Evolutionary conservation across 2,329 filamentous ascomycete species (phyloP), one percentile per base, ranked within the genome.

Genomic region (Penicillium sclerotiorum): DNA sequence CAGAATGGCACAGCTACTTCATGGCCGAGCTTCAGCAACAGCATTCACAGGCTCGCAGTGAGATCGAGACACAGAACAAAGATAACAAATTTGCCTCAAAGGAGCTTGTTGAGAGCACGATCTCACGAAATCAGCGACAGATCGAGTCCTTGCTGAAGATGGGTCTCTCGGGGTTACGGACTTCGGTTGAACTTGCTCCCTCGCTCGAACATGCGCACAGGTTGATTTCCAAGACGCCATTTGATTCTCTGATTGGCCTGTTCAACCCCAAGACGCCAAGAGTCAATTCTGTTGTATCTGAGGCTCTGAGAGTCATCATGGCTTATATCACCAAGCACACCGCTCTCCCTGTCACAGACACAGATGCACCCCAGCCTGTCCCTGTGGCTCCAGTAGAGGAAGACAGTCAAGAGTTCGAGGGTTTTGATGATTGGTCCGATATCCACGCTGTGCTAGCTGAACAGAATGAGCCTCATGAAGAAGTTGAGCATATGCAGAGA

Each of bases 321-420:
- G 63, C 69, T 27, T 80, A 78, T 51, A 48, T 63, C 25, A 53
- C 60, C 18, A 70, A 71, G 49, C 68, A 69, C 20, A 25, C 57
- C 27, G 18, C 57, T 35, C 39, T 59, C 18, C 21, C 59, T 20
- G 36, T 57, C 46, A 30, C 59, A 47, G 55, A 53, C 46, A 30
- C 59, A 47, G 55, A 53, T 56, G 45, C 37, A 39, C 32, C 57
- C 17, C 55, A 68, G 43, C 47, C 47, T 22, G 28, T 41, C 17
- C 25, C 54, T n/a, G 45, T 63, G n/a, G 46, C 50, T 12, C 61
- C 73, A 21, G 58, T 58, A 5, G 80, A 75, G 47, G 82, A 85
- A 45, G 84, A 86, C 45, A 86, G 83, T 55, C 84, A 86, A 62
- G 83, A 86, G 39, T 86, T 83, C 59, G 83, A 83, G 23, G 81